phyloP scores from a whole-genome alignment of 2,329 filamentous ascomycete genomes.

The Fusarium pseudocircinatum region DNA sequence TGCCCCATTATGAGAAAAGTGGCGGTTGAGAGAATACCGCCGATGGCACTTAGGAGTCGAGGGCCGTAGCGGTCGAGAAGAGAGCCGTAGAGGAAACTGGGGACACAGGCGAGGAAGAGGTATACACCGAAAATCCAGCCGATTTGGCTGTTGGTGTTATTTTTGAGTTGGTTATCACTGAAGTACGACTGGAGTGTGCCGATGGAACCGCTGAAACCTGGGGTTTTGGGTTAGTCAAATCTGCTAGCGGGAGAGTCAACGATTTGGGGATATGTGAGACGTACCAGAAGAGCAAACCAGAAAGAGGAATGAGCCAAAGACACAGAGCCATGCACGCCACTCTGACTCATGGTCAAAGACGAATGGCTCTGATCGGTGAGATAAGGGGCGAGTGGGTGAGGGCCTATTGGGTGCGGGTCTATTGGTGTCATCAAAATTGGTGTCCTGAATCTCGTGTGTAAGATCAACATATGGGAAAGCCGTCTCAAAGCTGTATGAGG shows the following conservation, averaged over 20 bases:
- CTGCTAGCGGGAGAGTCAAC: neutral
- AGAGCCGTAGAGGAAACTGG: constrained; percentile 57
- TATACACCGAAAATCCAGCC: constrained; percentile 59
- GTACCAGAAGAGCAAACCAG: neutral
- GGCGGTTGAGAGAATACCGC: constrained; percentile 46
- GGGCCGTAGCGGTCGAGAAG: constrained; percentile 58
- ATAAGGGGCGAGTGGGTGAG: neutral
- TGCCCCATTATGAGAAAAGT: constrained; percentile 56
- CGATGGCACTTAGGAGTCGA: constrained; percentile 48
- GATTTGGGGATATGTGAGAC: neutral
- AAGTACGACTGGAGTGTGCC: constrained; percentile 58
- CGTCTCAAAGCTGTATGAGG: neutral
- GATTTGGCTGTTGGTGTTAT: constrained; percentile 53
- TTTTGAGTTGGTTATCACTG: constrained; percentile 52
- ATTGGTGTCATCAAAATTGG: constrained; percentile 16
- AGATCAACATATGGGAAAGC: neutral
- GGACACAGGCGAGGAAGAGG: constrained; percentile 49
- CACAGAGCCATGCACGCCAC: constrained; percentile 19
- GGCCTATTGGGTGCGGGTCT: neutral
- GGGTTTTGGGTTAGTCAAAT: neutral
- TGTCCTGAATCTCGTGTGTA: constrained; percentile 1
- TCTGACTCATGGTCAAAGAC: constrained; percentile 11
- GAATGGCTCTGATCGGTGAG: neutral
- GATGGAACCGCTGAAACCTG: constrained; percentile 57
- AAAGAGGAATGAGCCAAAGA: constrained; percentile 26